Evolutionary conservation across 108 stramenopile genomes (phyloP), one percentile per base, ranked within the genome.

Genomic region (Conticribra weissflogii): DNA sequence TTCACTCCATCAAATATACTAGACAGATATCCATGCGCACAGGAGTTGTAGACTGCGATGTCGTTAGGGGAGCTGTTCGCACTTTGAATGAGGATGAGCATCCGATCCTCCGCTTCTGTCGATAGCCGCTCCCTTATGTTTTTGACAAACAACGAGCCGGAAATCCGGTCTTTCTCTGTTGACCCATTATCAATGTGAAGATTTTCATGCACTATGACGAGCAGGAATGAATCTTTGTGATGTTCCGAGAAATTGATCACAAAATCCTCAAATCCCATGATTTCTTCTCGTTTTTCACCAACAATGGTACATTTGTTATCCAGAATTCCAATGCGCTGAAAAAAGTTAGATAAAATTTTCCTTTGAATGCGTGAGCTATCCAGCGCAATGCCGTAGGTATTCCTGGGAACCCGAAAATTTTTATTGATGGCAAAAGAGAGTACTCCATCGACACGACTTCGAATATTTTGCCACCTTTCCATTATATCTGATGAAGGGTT

Each of bases 331-430:
- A 73, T 72, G 46, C 59, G 23, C 12, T 49, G 49, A 28, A 83
- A 54, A 46, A 86, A 71, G 14, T 78, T 66, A 33, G 27, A 32
- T 18, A 89, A 31, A 14, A 89, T 59, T 45, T 89, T 89, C 29
- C 85, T 63, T 60, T 89, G 88, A n/a, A 89, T 85, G 31, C 69
- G 72, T 3, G 82, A 83, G 56, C 86, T 85, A 58, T 89, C 88
- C 21, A 89, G 60, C 0, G 66, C 85, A 28, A 89, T 71, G 0
- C 69, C 85, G 66, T 71, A 75, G 0, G 78, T 82, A 46, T 76
- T 68, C 2, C 54, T 47, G 4, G 88, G 85, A 30, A 89, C 44
- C 28, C 44, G 53, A 71, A 86, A 85, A 7, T 56, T 21, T 23
- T 63, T 63, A 25, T 61, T 44, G 32, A 59, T 27, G 8, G 34